These are phyloP conservation scores for Rosellinia necatrix DNA, from an alignment of 2,329 filamentous ascomycete species.

Conservation along the genomic window DNA sequence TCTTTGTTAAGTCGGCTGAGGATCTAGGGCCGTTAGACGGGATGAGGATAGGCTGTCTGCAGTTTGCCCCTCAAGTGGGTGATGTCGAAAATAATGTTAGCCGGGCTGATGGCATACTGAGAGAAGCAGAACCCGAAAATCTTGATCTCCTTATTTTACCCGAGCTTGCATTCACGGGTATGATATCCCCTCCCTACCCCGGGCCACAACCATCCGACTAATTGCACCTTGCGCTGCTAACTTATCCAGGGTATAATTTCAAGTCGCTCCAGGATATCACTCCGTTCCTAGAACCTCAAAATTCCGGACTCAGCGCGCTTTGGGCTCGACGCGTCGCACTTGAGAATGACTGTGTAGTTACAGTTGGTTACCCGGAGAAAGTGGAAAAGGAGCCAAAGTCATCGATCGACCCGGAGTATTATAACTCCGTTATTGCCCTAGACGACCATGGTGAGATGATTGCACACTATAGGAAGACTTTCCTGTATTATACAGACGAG, in stretches of 20 bases:
- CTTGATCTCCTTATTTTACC: conserved; percentile 75
- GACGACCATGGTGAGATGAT: conserved; percentile 63
- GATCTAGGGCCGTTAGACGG: conserved; percentile 19
- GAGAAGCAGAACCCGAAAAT: conserved; percentile 53
- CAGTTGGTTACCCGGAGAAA: conserved; percentile 76
- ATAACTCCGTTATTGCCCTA: conserved; percentile 57
- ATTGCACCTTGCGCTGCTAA: conserved; percentile 25
- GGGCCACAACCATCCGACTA: background rate
- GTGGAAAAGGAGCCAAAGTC: conserved; percentile 56
- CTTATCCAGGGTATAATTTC: conserved; percentile 71
- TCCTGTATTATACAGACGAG: conserved; percentile 64
- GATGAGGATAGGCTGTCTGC: conserved; percentile 69
- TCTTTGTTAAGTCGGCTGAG: background rate
- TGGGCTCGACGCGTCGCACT: conserved; percentile 73
- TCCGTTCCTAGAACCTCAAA: conserved; percentile 70
- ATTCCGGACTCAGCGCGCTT: conserved; percentile 67
- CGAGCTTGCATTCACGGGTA: conserved; percentile 76
- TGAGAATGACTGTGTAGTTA: conserved; percentile 69
- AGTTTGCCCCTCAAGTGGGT: conserved; percentile 74
- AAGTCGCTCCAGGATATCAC: conserved; percentile 68
- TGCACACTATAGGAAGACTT: conserved; percentile 64
- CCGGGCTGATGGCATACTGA: conserved; percentile 68
- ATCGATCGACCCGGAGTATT: conserved; percentile 51
- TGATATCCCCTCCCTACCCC: conserved; percentile 3
- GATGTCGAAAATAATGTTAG: conserved; percentile 72